A percentile compares a stretch with the other conserved stretches of the same genome.
Conservation (phyloP, 495 filamentous ascomycete genomes). For the Penicillium herquei region DNA sequence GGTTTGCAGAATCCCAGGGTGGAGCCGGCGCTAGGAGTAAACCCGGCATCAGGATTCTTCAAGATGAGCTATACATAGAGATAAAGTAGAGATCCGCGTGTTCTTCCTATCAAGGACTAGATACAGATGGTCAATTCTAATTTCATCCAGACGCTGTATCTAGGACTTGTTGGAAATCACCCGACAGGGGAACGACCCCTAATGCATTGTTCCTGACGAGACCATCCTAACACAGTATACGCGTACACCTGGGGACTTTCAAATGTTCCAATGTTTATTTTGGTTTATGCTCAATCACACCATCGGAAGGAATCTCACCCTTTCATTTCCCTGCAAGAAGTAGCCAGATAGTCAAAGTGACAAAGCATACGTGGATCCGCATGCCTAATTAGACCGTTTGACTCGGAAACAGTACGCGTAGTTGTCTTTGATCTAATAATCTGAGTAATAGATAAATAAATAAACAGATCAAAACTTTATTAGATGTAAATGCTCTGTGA, state of each 20-base stretch:
- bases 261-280: background rate
- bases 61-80: background rate
- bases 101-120: no score
- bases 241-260: background rate
- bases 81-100: background rate
- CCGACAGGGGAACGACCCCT: slow-evolving; percentile 7
- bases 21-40: background rate
- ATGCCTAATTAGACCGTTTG: background rate
- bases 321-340: background rate
- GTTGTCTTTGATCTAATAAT: no score
- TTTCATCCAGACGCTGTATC: background rate
- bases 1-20: slow-evolving; percentile 2
- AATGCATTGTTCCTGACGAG: slow-evolving; percentile 7
- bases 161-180: slow-evolving; percentile 7
- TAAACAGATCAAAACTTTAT: background rate
- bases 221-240: background rate
- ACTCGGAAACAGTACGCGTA: no score
- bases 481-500: background rate
- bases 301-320: slow-evolving; percentile 17
- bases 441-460: background rate
- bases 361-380: slow-evolving; percentile 1
- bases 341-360: background rate
- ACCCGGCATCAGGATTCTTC: background rate
- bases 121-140: background rate
- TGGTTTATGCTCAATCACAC: slow-evolving; percentile 5